These are phyloP conservation scores for Arabidopsis lyrata DNA, from an alignment of 441 rosid genomes.

Conservation along the genomic window DNA sequence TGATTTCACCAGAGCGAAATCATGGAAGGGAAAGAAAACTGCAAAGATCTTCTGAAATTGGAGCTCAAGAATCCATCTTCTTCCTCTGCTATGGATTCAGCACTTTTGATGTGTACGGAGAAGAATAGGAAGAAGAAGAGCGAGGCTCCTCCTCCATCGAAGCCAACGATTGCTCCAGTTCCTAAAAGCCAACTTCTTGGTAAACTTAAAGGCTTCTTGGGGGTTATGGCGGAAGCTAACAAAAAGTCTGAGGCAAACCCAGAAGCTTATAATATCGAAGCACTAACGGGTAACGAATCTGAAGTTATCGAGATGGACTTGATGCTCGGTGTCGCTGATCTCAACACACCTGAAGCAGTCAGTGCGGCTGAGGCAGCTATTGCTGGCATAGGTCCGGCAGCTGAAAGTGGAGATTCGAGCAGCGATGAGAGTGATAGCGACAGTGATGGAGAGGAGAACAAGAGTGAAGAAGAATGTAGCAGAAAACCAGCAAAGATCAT, in stretches of 20 bases:
- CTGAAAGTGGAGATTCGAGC: slow-evolving; percentile 51
- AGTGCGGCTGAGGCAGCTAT: slow-evolving; percentile 80
- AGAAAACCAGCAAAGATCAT: slow-evolving; percentile 36
- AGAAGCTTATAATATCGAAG: slow-evolving; percentile 67
- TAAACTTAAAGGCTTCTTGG: slow-evolving; percentile 73
- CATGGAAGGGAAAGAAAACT: slow-evolving; percentile 49
- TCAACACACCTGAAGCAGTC: slow-evolving; percentile 79
- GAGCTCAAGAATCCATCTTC: slow-evolving; percentile 58
- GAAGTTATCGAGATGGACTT: slow-evolving; percentile 82
- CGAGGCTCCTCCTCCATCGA: slow-evolving; percentile 44
- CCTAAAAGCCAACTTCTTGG: slow-evolving; percentile 74
- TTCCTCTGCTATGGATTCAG: slow-evolving; percentile 46
- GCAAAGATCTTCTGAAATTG: slow-evolving; percentile 60
- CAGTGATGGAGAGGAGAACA: neutral
- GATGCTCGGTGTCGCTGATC: slow-evolving; percentile 85
- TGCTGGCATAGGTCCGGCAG: slow-evolving; percentile 42
- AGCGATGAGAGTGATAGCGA: slow-evolving; percentile 44
- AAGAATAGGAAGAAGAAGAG: neutral
- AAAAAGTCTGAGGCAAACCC: slow-evolving; percentile 62
- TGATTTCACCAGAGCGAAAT: neutral
- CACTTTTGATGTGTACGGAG: slow-evolving; percentile 31
- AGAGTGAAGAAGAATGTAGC: slow-evolving; percentile 25
- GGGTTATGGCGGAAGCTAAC: slow-evolving; percentile 78
- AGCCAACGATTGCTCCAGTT: slow-evolving; percentile 48
- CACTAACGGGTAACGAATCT: slow-evolving; percentile 66